phyloP scores from a whole-genome alignment of 306 rosid genomes.

The Pterocarpus santalinus region DNA sequence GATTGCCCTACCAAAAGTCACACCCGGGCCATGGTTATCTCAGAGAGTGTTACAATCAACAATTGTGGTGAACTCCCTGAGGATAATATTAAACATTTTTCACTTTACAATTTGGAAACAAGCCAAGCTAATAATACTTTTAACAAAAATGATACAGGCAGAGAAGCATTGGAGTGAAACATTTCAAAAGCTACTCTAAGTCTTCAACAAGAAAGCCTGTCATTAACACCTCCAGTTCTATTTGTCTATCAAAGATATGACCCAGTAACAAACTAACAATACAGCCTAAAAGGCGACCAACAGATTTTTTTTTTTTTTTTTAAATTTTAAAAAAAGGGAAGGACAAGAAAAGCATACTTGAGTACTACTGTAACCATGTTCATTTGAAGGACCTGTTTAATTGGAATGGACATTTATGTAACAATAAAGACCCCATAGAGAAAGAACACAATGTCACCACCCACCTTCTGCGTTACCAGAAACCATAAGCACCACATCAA shows the following conservation, averaged over 20 bases:
- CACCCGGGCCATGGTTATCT: no score
- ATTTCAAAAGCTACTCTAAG: no score
- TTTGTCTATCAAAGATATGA: no score
- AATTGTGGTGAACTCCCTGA: not conserved
- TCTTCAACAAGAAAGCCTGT: no score
- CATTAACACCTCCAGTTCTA: no score
- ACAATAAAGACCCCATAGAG: not conserved
- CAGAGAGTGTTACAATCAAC: not conserved
- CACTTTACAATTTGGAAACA: no score
- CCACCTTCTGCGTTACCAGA: conserved; percentile 50
- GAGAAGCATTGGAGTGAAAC: no score
- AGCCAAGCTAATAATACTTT: no score
- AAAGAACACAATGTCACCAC: conserved; percentile 7
- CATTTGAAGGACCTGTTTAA: not conserved
- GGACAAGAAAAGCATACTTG: not conserved
- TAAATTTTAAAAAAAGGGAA: not conserved
- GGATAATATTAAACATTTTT: no score
- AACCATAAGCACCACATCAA: conserved; percentile 40
- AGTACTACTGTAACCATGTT: not conserved
- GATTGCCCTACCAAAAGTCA: not conserved
- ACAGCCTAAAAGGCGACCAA: conserved; percentile 4
- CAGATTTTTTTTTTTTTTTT: no score
- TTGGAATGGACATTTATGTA: not conserved
- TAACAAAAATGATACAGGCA: no score
- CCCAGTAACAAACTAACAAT: not conserved